Base-by-base conservation (phyloP, 371 early-diverging fungal genomes). In the Lichtheimia corymbifera region DNA sequence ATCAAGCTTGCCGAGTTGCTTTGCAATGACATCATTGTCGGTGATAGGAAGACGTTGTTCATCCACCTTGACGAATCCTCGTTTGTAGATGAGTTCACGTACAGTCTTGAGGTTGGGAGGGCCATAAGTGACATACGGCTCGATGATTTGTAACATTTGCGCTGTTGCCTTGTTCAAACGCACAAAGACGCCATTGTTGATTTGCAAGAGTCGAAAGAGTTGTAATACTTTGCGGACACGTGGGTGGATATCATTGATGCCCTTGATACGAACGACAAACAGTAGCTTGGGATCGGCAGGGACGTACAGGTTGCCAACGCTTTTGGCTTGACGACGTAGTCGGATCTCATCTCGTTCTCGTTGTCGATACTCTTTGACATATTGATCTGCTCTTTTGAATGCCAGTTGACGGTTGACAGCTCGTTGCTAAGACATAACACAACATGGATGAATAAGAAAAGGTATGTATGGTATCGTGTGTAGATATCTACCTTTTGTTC, bases 161-260 rank as follows among this genome's bases (percentile, higher is more conserved):
- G 87, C 86, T 51, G 97, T 98, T 50, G 99, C 97, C 85, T 93
- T 93, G 88, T 95, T 99, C 76, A 99, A 89, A 41, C 89, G 89
- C 41, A 99, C 90, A 76, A 99, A 99, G 64, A 95, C 94, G 68
- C 93, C 98, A 84, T 91, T 92, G 93, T 99, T 99, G 88, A 98
- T 95, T 82, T 94, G 97, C 65, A 91, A 86, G 58, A 99, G 89
- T 80, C 99, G 94, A 73, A 99, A 86, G 53, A 98, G 87, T 81
- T 99, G 96, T 58, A 99, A 86, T 55, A 97, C 94, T 88, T 99
- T 99, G 73, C 94, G 88, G 60, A 96, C 93, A 88, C 96, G 98
- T 73, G 99, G 99, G 55, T 98, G 86, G 53, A 98, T 85, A 82
- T 97, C 95, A 88, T 94, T 96, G 84, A 97, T 91, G 68, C 86